Evolutionary conservation across 176 grass and related monocot species (phyloP), one percentile per base, ranked within the genome.

Genomic region (Calamus simplicifolius): DNA sequence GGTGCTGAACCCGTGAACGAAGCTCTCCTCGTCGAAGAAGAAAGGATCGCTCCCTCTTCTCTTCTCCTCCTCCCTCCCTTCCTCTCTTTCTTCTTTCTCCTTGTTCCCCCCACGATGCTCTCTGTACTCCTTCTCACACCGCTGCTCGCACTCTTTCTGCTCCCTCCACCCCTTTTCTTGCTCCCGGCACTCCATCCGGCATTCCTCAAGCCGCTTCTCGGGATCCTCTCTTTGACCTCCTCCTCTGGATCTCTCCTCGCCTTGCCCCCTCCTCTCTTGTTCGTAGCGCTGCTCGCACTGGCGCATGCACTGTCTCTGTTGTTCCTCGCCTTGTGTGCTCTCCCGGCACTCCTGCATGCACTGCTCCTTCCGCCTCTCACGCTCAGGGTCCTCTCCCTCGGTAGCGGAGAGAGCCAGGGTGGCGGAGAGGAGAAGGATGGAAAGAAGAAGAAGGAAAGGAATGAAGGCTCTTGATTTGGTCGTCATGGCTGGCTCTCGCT

Each of bases 11-110:
- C 61, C 1, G 2, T 64, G 61, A 0, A 65, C 59, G 68, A 87
- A 96, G 75, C 74, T 78, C 25, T 78, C 71, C 0, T 49, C 49
- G 4, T 30, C 81, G 75, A 97, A 97, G 19, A 81, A 79, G 75
- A 78, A 97, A 17, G 92, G 75, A 19, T 82, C 12, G 72, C 51
- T 4, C 56, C 30, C 38, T 71, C 27, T 1, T 23, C 49, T 17
- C 52, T 43, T 29, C 16, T 26, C 27, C 25, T 1, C 6, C 7
- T 68, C 70, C 0, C 67, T 61, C 4, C 17, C 55, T 4, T 27
- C 26, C 30, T 28, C 68, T 7, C 35, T 10, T 10, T 43, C 8
- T 6, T 43, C 35, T 43, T 13, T 2, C 0, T 13, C 2, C 35
- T 13, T n/a, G n/a, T n/a, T 43, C 8, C 8, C 1, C 12, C 35